Conservation (phyloP, 2,329 filamentous ascomycete genomes). For the Phaeosphaeriaceae sp. region DNA sequence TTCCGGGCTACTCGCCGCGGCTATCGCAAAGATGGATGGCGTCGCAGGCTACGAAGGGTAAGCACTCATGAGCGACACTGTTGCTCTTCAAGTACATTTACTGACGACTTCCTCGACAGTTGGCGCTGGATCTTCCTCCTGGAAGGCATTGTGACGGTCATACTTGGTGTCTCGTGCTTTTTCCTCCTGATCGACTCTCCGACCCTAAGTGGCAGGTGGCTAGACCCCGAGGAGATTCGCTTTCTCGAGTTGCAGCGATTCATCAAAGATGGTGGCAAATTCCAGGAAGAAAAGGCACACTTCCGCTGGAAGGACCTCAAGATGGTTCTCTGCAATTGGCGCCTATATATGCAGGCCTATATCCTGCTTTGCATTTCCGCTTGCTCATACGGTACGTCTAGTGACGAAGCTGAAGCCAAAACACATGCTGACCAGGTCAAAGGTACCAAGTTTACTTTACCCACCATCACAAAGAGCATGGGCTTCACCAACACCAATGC, state of each 20-base stretch:
- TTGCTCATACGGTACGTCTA: conserved; percentile 32
- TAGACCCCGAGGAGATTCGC: conserved; percentile 32
- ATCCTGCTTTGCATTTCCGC: conserved; percentile 34
- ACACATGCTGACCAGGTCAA: background rate
- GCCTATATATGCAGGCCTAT: conserved; percentile 40
- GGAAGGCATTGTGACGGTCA: conserved; percentile 48
- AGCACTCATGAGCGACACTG: conserved; percentile 52
- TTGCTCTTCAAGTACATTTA: conserved; percentile 14
- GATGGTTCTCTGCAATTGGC: conserved; percentile 37
- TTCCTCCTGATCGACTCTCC: conserved; percentile 37
- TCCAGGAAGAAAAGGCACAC: conserved; percentile 19
- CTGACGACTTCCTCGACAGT: conserved; percentile 12
- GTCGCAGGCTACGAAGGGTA: conserved; percentile 47
- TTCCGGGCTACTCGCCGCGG: conserved; percentile 52
- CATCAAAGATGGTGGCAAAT: conserved; percentile 30
- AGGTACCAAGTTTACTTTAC: conserved; percentile 40
- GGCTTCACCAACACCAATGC: conserved; percentile 40
- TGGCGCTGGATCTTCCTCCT: conserved; percentile 57
- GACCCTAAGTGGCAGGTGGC: conserved; percentile 22
- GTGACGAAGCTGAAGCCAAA: background rate
- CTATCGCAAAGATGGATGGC: conserved; percentile 49
- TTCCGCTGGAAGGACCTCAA: conserved; percentile 34
- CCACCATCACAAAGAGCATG: conserved; percentile 36
- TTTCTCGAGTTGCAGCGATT: conserved; percentile 33
- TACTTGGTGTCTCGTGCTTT: conserved; percentile 33